Evolutionary conservation across 129 eudicot species (phyloP).

Genomic region (Erigeron canadensis): DNA sequence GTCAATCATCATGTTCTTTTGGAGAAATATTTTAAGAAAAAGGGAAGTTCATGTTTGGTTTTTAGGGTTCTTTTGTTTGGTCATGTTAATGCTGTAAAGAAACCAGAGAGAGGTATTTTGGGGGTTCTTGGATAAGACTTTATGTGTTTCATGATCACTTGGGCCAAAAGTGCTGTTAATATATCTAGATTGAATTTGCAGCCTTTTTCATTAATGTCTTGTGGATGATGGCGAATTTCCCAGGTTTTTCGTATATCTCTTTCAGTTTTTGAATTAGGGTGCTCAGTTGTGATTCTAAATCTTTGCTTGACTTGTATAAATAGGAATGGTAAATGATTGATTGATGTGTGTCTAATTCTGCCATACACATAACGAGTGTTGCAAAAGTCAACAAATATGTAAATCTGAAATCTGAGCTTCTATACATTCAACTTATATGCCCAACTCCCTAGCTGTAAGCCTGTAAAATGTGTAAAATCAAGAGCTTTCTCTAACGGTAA

Average conservation of each 20-base stretch:
- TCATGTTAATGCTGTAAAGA: conserved; percentile 33
- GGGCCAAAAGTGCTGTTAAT: conserved; percentile 35
- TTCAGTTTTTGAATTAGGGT: neutral
- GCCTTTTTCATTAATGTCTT: neutral
- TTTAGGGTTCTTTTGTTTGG: conserved; percentile 21
- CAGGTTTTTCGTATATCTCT: neutral
- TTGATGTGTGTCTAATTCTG: too few species aligned
- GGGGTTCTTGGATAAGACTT: conserved; percentile 26
- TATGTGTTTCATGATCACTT: conserved; percentile 28
- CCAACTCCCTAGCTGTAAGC: too few species aligned
- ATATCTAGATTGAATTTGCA: conserved; percentile 20
- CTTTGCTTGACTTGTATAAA: too few species aligned
- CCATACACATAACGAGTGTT: too few species aligned
- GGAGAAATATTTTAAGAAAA: neutral
- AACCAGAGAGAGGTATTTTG: conserved; percentile 9
- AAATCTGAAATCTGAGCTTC: too few species aligned
- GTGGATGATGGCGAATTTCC: neutral
- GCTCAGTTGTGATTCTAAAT: neutral
- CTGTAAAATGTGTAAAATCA: too few species aligned
- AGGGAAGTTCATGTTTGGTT: conserved; percentile 22
- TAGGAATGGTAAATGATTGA: too few species aligned
- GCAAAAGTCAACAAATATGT: too few species aligned
- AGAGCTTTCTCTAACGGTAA: too few species aligned
- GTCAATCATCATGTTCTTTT: neutral
- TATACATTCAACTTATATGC: too few species aligned